A percentile compares a stretch with the other conserved stretches of the same genome.
phyloP scores from a whole-genome alignment of 192 early-diverging fungal genomes.

The Paraglomus occultum region DNA sequence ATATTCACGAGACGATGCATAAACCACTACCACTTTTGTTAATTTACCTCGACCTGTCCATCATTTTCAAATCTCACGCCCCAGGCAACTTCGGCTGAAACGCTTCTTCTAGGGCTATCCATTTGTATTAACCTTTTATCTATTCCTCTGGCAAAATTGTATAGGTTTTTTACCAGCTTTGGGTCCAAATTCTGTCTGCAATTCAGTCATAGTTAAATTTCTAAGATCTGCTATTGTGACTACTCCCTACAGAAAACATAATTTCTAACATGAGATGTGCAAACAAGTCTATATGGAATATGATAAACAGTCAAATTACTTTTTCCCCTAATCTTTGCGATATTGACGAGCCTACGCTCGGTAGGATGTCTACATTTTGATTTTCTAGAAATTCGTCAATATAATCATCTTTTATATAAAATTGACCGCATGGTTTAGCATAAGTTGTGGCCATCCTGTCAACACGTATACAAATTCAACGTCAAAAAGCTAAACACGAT shows the following conservation, averaged over 20 bases:
- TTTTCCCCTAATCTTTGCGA: constrained; percentile 33
- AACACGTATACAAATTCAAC: constrained; percentile 26
- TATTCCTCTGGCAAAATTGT: constrained; percentile 70
- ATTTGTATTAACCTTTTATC: constrained; percentile 68
- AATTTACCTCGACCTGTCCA: constrained; percentile 52
- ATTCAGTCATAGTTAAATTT: constrained; percentile 32
- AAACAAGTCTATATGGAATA: no score
- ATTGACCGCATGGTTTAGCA: constrained; percentile 71
- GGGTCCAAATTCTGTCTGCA: constrained; percentile 68
- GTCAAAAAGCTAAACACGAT: constrained; percentile 36
- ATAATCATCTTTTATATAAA: constrained; percentile 28
- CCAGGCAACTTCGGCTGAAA: constrained; percentile 87
- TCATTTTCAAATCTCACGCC: constrained; percentile 80
- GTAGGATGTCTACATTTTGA: constrained; percentile 43
- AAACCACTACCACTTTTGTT: no score
- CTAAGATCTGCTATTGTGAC: constrained; percentile 47
- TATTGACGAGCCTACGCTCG: constrained; percentile 45
- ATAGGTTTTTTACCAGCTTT: constrained; percentile 68
- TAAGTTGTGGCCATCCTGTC: constrained; percentile 55
- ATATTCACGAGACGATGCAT: no score
- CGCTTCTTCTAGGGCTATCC: constrained; percentile 65
- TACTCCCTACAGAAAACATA: constrained; percentile 22
- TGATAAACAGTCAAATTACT: constrained; percentile 1
- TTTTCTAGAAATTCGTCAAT: constrained; percentile 28
- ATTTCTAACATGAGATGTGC: no score